Evolutionary conservation across 129 eudicot species (phyloP), one percentile per base, ranked within the genome.

Genomic region (Mikania micrantha): DNA sequence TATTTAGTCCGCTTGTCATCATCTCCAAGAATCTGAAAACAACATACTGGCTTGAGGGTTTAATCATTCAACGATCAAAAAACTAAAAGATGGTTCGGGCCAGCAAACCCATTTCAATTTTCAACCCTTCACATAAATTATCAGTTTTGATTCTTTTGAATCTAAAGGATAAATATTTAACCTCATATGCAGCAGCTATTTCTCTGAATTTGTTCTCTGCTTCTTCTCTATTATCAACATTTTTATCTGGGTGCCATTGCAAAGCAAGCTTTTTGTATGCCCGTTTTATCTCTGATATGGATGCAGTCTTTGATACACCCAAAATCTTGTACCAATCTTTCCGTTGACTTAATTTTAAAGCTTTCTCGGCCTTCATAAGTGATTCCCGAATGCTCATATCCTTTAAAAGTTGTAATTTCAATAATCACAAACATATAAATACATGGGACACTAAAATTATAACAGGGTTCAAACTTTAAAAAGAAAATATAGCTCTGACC

Each of bases 171-270:
- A 45, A 38, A 65, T 36, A 60, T 58, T 66, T 22, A 40, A 93
- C 98, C 98, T 93, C 98, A 69, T 93, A 93, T 34, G 98, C 96
- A 66, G 95, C 96, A 70, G 98, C 98, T 82, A 93, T 86, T 73
- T 93, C 98, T 67, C 90, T 81, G 38, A 93, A 93, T 75, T 93
- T 82, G 59, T 82, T 85, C 67, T 93, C 96, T 17, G 96, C 96
- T 75, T 86, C 98, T 64, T 88, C 98, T 82, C 96, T 85, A 32
- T 92, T 92, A 78, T 86, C 96, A 21, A 75, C 90, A 59, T 92
- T 92, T 78, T 92, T 92, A 79, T 92, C 96, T 4, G 98, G 98
- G 57, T 92, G 98, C 96, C 98, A 92, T 63, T 88, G 89, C 81
- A 92, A 82, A 22, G 98, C 98, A 19, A 88, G 87, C 71, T 77